A percentile compares a stretch with the other conserved stretches of the same genome.
These are phyloP conservation scores for Ganoderma lingzhi DNA, from an alignment of 1,284 basidiomycete genomes.

Conservation along the genomic window DNA sequence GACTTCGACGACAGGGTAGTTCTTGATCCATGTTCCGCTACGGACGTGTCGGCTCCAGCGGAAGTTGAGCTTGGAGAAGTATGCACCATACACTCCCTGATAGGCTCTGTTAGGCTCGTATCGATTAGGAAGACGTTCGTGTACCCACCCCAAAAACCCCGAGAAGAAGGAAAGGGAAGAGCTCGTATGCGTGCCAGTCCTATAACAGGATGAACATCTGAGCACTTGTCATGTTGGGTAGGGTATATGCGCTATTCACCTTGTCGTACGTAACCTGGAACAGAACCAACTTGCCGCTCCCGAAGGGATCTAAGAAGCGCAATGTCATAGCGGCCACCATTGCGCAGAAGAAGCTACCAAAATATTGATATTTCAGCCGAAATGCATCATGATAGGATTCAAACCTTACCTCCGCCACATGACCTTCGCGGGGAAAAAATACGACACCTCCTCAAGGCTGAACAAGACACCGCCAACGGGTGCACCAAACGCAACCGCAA, in stretches of 20 bases:
- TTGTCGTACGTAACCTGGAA: constrained; percentile 93
- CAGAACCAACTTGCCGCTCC: constrained; percentile 83
- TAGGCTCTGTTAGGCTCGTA: background rate
- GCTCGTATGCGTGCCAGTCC: constrained; percentile 91
- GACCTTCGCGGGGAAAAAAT: constrained; percentile 95
- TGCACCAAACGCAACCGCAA: constrained; percentile 92
- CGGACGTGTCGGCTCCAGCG: constrained; percentile 88
- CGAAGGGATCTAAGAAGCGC: constrained; percentile 92
- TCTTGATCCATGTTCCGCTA: constrained; percentile 81
- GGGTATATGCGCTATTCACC: constrained; percentile 46
- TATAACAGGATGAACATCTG: constrained; percentile 38
- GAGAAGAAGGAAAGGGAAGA: constrained; percentile 85
- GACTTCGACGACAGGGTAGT: constrained; percentile 88
- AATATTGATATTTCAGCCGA: background rate
- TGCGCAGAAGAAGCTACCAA: constrained; percentile 87
- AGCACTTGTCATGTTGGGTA: background rate
- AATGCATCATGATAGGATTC: background rate
- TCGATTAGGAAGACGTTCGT: no score
- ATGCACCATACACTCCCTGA: constrained; percentile 92
- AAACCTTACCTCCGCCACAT: constrained; percentile 87
- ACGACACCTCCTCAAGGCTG: constrained; percentile 93
- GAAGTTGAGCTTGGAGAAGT: constrained; percentile 93
- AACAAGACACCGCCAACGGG: constrained; percentile 95
- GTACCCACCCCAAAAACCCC: constrained; percentile 83
- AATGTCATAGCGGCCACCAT: constrained; percentile 93